Evolutionary conservation across 2,329 filamentous ascomycete genomes (phyloP), one percentile per base, ranked within the genome.

Genomic region (Cladobotryum protrusum): DNA sequence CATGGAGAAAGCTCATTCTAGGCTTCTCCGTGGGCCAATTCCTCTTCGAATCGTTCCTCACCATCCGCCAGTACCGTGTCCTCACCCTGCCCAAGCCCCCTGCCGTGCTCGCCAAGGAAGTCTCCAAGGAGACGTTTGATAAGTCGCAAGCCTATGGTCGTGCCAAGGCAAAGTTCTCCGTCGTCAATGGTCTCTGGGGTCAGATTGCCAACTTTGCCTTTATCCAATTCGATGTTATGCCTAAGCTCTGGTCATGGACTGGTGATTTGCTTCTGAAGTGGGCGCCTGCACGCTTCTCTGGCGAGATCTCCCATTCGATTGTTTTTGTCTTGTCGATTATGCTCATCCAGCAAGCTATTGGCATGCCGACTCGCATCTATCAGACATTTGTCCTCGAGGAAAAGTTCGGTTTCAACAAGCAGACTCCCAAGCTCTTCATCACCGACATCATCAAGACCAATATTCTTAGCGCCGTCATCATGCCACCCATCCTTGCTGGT

Each of bases 401-500:
- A 72, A 87, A 89, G 66, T 99, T 95, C 61, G 93, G 93, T 45
- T 99, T 99, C 81, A 99, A 99, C 72, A 99, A 99, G 75, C 90
- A 96, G 77, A 97, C 93, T 0, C 74, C 89, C 49, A 84, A 83
- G 68, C 77, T 97, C 29, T 99, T 92, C 77, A 66, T 96, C 47
- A 87, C 82, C 61, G 93, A 99, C 67, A 83, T 96, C 73, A 68
- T 97, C 73, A 99, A 99, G 78, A 84, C 86, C 32, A 90, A 96
- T 68, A 77, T 88, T 59, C 79, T 99, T 52, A 82, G 85, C 46
- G 77, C 95, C 58, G 83, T 82, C 43, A 79, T 99, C 52, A 86
- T 89, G 53, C 84, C 89, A 46, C 93, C 95, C 1, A 86, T 99
- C 59, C 86, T 96, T 55, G 87, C 89, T 57, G 93, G 85, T 39